These are phyloP conservation scores for Colletotrichum lupini DNA, from an alignment of 2,329 filamentous ascomycete species.

Conservation along the genomic window DNA sequence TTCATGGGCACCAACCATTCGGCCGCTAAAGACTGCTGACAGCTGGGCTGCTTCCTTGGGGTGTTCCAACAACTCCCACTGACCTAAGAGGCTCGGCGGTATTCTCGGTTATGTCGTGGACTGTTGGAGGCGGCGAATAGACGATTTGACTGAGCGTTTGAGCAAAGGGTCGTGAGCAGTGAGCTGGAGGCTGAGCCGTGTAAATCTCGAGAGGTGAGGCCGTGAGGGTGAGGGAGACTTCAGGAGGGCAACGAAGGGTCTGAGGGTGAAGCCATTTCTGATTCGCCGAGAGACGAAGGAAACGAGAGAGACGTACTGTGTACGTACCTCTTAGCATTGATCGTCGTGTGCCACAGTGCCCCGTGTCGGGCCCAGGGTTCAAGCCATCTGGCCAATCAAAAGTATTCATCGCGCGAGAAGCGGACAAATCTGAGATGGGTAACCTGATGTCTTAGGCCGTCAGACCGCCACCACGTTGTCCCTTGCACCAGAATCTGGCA, in stretches of 20 bases:
- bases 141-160: background rate
- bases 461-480: conserved; percentile 18
- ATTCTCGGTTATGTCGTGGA: conserved; percentile 6
- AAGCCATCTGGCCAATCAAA: conserved; percentile 4
- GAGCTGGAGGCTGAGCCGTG: no score
- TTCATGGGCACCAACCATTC: background rate
- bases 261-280: background rate
- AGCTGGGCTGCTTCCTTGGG: conserved; percentile 1
- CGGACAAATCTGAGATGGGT: conserved; percentile 4
- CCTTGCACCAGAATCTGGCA: conserved; percentile 6
- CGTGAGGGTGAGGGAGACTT: background rate
- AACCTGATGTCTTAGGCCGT: background rate
- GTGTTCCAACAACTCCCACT: no score
- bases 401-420: background rate
- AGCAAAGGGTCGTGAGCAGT: background rate
- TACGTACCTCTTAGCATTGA: background rate
- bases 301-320: background rate
- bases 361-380: background rate
- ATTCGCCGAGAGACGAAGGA: background rate
- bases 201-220: background rate
- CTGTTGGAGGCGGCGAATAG: background rate
- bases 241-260: background rate
- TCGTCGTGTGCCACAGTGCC: background rate
- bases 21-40: conserved; percentile 26
- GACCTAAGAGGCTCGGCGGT: conserved; percentile 11